Evolutionary conservation across 2,329 filamentous ascomycete species (phyloP).

Genomic region (Phialophora expanda): DNA sequence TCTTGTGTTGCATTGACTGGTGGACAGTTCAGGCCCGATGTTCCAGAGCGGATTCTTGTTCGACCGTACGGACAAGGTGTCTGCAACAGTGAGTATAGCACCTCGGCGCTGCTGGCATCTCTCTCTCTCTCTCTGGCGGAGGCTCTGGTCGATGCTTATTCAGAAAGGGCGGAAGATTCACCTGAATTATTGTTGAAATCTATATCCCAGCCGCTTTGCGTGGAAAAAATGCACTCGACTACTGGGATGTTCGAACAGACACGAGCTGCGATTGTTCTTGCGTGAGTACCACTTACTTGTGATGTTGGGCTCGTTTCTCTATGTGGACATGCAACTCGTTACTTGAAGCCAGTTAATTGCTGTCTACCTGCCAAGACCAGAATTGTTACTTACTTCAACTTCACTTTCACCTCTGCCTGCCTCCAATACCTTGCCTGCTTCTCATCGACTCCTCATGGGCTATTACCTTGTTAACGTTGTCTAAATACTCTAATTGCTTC

Average conservation of each 20-base stretch:
- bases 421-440: not conserved
- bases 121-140: not conserved
- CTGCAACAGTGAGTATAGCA: not conserved
- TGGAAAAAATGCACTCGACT: not conserved
- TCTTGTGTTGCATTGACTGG: not conserved
- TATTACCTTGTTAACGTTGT: not conserved
- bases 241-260: not conserved
- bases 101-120: no score
- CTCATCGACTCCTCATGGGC: not conserved
- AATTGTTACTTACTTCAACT: not conserved
- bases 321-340: not conserved
- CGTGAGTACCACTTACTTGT: not conserved
- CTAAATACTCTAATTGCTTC: no score
- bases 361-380: not conserved
- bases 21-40: not conserved
- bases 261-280: not conserved
- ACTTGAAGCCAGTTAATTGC: not conserved
- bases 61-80: not conserved
- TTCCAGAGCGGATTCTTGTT: not conserved
- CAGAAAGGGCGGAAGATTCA: not conserved
- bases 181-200: not conserved
- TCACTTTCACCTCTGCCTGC: not conserved
- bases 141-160: not conserved
- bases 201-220: not conserved
- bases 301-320: not conserved